Conservation (phyloP, 345 rosid species). For the Psidium guajava region DNA sequence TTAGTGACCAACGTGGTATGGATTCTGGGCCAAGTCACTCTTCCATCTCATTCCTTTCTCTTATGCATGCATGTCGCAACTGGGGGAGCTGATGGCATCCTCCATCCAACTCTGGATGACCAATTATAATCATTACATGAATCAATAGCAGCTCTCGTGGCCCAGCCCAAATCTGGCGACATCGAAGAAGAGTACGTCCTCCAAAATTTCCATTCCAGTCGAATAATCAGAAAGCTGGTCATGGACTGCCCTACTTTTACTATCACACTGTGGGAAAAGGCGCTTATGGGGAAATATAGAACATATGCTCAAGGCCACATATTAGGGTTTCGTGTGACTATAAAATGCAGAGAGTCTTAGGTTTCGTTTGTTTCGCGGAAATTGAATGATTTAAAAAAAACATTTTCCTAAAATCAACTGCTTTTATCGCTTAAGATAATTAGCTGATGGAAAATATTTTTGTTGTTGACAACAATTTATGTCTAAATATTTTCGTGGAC, state of each 20-base stretch:
- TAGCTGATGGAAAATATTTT: too few species aligned
- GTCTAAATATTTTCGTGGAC: too few species aligned
- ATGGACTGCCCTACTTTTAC: slow-evolving; percentile 62
- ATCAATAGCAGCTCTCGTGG: slow-evolving; percentile 55
- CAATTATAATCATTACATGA: slow-evolving; percentile 50
- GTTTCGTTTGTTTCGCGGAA: too few species aligned
- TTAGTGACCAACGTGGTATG: neutral
- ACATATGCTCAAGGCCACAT: slow-evolving; percentile 82
- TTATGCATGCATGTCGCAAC: slow-evolving; percentile 39
- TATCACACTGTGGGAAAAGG: slow-evolving; percentile 52
- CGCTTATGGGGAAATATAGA: slow-evolving; percentile 54
- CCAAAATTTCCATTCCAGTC: slow-evolving; percentile 76
- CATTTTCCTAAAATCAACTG: too few species aligned
- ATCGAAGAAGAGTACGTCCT: slow-evolving; percentile 49
- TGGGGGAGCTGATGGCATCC: slow-evolving; percentile 63
- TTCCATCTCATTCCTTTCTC: neutral
- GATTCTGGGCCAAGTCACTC: neutral
- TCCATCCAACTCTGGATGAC: slow-evolving; percentile 39
- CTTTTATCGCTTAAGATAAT: too few species aligned
- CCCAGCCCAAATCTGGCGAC: slow-evolving; percentile 47
- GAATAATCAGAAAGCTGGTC: slow-evolving; percentile 67
- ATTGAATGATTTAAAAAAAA: too few species aligned
- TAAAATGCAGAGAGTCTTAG: neutral
- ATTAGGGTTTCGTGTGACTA: slow-evolving; percentile 12
- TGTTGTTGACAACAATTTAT: too few species aligned